Base-by-base conservation (phyloP, 176 grass and related monocot species). In the Alopecurus myosuroides region DNA sequence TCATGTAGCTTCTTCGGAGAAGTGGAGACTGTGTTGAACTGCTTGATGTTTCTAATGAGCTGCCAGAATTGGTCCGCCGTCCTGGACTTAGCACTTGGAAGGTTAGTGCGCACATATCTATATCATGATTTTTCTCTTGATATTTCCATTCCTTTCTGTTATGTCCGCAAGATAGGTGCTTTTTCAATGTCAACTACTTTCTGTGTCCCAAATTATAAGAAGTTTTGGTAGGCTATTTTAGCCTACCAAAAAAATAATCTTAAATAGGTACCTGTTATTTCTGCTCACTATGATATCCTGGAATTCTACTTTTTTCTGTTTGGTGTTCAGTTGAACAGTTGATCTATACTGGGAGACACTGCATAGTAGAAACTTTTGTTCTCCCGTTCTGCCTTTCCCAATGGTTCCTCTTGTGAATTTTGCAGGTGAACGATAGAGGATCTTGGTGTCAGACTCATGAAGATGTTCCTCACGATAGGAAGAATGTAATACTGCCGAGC, bases 31-130 rank as follows among this genome's bases (percentile, higher is more conserved):
- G 91, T 55, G 78, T 98, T 85, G 89, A 95, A 80, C 83, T 98
- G 52, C 85, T 98, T 81, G 91, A 98, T 89, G 93, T 98, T 82
- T 98, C 91, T 73, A 49, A 36, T 62, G 91, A 98, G 81, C 70
- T 95, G 70, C 74, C 78, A 77, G 96, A 89, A 76, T 86, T 98
- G 86, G 78, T 94, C 53, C 81, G 85, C 17, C 89, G 96, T 18
- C 93, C 91, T 65, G 96, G 96, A 76, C 85, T 92, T 70, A 84
- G 31, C 50, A 92, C 89, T 76, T 98, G 96, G 93, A 98, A 98
- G 96, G 93, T 98, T 28, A 84, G 82, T 70, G 74, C 62, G n/a
- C 77, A 44, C 37, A 60, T 89, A 35, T 58, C 22, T 65, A 35
- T 40, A 73, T 20, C 36, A 77, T 81, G 53, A 25, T n/a, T 56